Base-by-base conservation (phyloP, 202 grass and related monocot species). In the Elaeis oleifera region DNA sequence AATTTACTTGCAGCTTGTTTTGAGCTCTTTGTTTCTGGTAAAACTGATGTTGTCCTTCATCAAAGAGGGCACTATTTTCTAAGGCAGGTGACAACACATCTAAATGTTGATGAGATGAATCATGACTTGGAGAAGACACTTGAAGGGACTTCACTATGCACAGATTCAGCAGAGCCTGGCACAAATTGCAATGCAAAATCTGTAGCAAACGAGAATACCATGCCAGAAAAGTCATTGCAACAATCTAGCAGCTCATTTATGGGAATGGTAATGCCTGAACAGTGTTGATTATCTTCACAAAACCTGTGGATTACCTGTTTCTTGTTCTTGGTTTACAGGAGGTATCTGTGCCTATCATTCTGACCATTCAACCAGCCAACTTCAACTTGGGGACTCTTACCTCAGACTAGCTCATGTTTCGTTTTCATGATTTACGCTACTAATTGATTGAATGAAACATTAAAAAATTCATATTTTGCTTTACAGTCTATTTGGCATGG, bases 1-100 rank as follows among this genome's bases (percentile, higher is more conserved):
- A 90, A 80, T 54, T 25, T 96, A 65, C 71, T 96, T 68, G 90
- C 82, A 70, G 83, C 79, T 18, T 79, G 70, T 79, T 96, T 96
- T 82, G 76, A 51, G 1, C 58, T 90, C 62, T 66, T 83, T 89
- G 68, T 76, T 74, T 86, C 90, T 68, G 74, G 69, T 64, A 76
- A 80, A 80, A 59, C 57, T 90, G 85, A 90, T 64, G 73, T 54
- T 54, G 25, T 53, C 81, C 44, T 76, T 22, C 72, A 77, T 63
- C 63, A 64, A 72, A 72, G 72, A 64, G 84, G 64, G 17, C 29
- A 88, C 4, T 90, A 90, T 78, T 88, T 85, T 81, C 71, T 96
- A 83, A 88, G 79, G 63, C 87, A 96, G 68, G 59, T 96, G 65
- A 90, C 78, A 67, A 74, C 71, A 54, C 68, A 53, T 88, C 49